Percentiles rank a stretch among this genome's conserved stretches.
These are phyloP conservation scores for Combretum micranthum DNA, from an alignment of 345 rosid species.

Conservation along the genomic window DNA sequence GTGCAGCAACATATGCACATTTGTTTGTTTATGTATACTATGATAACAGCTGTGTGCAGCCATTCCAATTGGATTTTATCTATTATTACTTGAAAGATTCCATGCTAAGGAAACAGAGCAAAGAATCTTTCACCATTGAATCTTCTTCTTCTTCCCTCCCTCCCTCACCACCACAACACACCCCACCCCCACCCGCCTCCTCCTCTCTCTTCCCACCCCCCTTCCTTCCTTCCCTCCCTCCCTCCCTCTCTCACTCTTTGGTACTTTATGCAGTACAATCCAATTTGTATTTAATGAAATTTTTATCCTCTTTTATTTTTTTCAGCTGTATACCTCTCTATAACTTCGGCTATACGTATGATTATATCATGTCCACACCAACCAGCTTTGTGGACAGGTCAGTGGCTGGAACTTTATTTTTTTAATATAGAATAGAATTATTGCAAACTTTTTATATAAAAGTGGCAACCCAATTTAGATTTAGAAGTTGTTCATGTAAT, in stretches of 20 bases:
- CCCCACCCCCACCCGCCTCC: no score
- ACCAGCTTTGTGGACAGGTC: constrained; percentile 97
- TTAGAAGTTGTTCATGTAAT: not conserved
- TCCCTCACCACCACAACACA: no score
- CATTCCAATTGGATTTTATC: no score
- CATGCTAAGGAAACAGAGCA: not conserved
- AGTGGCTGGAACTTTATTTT: constrained; percentile 15
- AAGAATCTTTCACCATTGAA: not conserved
- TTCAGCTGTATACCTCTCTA: constrained; percentile 96
- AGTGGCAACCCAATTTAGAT: no score
- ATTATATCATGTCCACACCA: constrained; percentile 82
- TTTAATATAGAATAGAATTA: not conserved
- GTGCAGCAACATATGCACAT: not conserved
- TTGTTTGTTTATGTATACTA: not conserved
- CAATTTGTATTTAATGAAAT: constrained; percentile 22
- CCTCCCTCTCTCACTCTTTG: no score
- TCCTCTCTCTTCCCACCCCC: no score
- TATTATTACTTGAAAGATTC: no score
- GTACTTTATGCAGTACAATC: not conserved
- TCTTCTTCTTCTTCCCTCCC: no score
- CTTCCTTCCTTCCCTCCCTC: no score
- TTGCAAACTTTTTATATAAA: no score
- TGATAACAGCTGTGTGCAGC: no score
- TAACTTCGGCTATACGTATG: constrained; percentile 85
- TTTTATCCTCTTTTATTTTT: constrained; percentile 35